Base-by-base conservation (phyloP, 2,329 filamentous ascomycete species). In the Colletotrichum filicis region DNA sequence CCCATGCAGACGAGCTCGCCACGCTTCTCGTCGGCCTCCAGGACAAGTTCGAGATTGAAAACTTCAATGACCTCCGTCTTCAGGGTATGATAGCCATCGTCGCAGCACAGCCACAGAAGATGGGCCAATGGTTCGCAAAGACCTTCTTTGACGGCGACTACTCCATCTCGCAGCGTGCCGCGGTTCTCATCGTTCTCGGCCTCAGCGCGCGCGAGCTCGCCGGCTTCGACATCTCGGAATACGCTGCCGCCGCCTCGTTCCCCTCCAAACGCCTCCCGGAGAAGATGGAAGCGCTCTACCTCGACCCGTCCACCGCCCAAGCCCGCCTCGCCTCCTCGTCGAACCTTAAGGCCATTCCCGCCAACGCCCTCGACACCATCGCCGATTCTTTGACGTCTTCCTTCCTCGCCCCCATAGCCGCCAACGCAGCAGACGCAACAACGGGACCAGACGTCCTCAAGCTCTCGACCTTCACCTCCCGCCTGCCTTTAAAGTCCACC, bases 111-210 rank as follows among this genome's bases (percentile, higher is more conserved):
- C 94, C 97, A 0, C 85, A 90, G 61, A 87, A 89, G 65, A 94
- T 98, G 89, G 95, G 92, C 0, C 93, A 91, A 16, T 97, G 94
- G 93, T 94, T 97, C 71, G 91, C 93, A 3, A 91, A 92, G 69
- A 93, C 93, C 0, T 97, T 97, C 80, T 98, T 98, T 80, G 92
- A 95, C 55, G 95, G 95, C 19, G 97, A 99, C 79, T 95, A 97
- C 81, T 98, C 95, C 0, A 85, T 98, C 49, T 90, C 92, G 0
- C 96, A 98, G 80, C 90, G 97, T 52, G 94, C 93, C 8, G 91
- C 93, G 0, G 88, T 98, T 49, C 91, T 99, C 65, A 92, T 94
- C 24, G 92, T 94, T 0, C 85, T 99, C 4, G 96, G 95, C 0
- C 85, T 99, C 0, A 91, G 93, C 35, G 94, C 94, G 2, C 90